Evolutionary conservation across 305 asterid genomes (phyloP).

Genomic region (Fraxinus xanthoxyloides): DNA sequence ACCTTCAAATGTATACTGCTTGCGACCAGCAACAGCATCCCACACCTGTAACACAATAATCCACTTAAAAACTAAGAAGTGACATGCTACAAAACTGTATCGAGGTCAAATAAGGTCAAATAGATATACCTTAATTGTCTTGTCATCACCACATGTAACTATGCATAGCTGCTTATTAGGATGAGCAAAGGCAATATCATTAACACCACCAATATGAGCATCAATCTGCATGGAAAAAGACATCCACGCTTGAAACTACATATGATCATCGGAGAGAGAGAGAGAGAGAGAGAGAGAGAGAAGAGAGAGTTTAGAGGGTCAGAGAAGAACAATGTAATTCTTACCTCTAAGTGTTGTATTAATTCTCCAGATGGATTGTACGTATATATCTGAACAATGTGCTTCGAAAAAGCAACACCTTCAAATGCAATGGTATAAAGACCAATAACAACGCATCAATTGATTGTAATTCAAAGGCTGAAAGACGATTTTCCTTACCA

Average conservation of each 20-base stretch:
- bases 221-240: constrained; percentile 60
- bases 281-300: background rate
- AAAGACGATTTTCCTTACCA: constrained; percentile 43
- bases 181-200: constrained; percentile 92
- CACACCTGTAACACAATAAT: constrained; percentile 57
- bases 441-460: constrained; percentile 19
- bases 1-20: constrained; percentile 81
- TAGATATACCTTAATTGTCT: constrained; percentile 71
- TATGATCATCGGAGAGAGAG: constrained; percentile 1
- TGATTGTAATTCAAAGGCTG: constrained; percentile 4
- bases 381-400: constrained; percentile 83
- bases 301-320: background rate
- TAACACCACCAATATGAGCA: constrained; percentile 91
- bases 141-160: constrained; percentile 96
- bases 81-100: constrained; percentile 6
- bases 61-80: constrained; percentile 1
- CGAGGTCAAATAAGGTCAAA: constrained; percentile 9
- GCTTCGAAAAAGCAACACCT: constrained; percentile 96
- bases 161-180: constrained; percentile 92
- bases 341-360: constrained; percentile 81
- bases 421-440: constrained; percentile 27
- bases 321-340: constrained; percentile 14
- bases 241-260: constrained; percentile 16
- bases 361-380: constrained; percentile 77
- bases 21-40: constrained; percentile 84